A percentile compares a stretch with the other conserved stretches of the same genome.
Evolutionary conservation across 495 filamentous ascomycete genomes (phyloP).

Genomic region (Daldinia decipiens): DNA sequence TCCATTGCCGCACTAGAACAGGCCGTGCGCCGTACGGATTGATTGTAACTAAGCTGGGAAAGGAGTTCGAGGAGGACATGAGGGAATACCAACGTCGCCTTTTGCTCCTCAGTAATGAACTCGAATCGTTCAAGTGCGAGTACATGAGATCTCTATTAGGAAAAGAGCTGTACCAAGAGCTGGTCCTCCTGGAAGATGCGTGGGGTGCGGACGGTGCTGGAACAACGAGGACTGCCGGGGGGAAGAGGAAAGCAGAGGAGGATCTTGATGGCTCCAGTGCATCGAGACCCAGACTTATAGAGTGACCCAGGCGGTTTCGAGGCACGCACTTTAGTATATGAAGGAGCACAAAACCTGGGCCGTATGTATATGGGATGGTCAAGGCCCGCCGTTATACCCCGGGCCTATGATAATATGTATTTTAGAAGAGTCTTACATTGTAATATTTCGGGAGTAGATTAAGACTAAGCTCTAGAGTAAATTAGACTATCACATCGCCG

Average conservation of each 20-base stretch:
- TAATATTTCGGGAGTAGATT: background rate
- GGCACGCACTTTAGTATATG: background rate
- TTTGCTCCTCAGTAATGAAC: background rate
- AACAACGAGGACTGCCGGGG: background rate
- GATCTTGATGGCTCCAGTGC: background rate
- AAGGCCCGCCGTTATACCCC: background rate
- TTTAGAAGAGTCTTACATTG: background rate
- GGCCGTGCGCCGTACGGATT: background rate
- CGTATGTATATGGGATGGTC: no score
- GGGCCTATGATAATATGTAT: background rate
- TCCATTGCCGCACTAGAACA: background rate
- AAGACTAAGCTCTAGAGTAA: no score
- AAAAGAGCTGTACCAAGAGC: constrained; percentile 15
- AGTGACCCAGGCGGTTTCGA: background rate
- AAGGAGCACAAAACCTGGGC: background rate
- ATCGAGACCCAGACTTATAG: background rate
- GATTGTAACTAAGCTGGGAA: constrained; percentile 15
- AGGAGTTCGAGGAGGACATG: constrained; percentile 5
- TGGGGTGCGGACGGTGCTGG: background rate
- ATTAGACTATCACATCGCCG: no score
- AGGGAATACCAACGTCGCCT: background rate
- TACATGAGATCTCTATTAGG: constrained; percentile 21
- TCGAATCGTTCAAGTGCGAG: constrained; percentile 4
- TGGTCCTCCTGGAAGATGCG: constrained; percentile 12
- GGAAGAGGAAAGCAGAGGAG: constrained; percentile 10